Percentiles rank a stretch among this genome's conserved stretches.
Evolutionary conservation across 2,329 filamentous ascomycete genomes (phyloP).

Genomic region (Alternaria triticina): DNA sequence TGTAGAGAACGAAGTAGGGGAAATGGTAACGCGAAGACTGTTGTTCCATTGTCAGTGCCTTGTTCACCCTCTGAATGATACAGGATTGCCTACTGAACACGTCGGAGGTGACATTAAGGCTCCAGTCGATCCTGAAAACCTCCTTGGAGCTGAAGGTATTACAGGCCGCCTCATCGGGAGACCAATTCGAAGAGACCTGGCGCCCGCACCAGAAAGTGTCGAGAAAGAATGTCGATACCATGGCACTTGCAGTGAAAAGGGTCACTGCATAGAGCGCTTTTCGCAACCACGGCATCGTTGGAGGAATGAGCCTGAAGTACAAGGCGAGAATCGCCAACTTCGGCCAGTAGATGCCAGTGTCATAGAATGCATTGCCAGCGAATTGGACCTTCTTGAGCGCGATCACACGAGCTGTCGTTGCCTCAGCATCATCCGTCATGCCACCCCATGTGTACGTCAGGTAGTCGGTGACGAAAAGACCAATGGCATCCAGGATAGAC

Average conservation of each 20-base stretch:
- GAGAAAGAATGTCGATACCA: conserved; percentile 21
- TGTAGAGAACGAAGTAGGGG: conserved; percentile 29
- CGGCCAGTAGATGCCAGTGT: conserved; percentile 26
- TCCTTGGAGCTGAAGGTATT: conserved; percentile 26
- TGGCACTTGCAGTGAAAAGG: conserved; percentile 14
- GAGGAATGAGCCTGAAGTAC: conserved; percentile 23
- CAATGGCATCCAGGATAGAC: conserved; percentile 22
- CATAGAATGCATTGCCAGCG: conserved; percentile 26
- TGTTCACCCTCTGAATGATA: background rate
- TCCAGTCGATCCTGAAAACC: conserved; percentile 26
- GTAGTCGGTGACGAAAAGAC: conserved; percentile 25
- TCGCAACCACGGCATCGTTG: conserved; percentile 23
- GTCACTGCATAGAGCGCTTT: conserved; percentile 17
- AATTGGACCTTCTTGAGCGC: conserved; percentile 30
- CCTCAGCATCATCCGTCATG: conserved; percentile 20
- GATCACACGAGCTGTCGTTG: conserved; percentile 9
- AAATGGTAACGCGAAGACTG: conserved; percentile 31
- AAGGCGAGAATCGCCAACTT: conserved; percentile 25
- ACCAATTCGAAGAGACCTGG: conserved; percentile 28
- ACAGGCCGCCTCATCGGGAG: conserved; percentile 19
- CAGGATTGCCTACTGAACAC: conserved; percentile 12
- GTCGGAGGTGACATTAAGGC: conserved; percentile 19
- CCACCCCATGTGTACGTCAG: conserved; percentile 28
- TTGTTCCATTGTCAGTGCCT: background rate
- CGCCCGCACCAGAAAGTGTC: conserved; percentile 29